Percentiles rank a stretch among this genome's conserved stretches.
Conservation (phyloP, 257 asterid species). For the Ajuga chamaepitys region DNA sequence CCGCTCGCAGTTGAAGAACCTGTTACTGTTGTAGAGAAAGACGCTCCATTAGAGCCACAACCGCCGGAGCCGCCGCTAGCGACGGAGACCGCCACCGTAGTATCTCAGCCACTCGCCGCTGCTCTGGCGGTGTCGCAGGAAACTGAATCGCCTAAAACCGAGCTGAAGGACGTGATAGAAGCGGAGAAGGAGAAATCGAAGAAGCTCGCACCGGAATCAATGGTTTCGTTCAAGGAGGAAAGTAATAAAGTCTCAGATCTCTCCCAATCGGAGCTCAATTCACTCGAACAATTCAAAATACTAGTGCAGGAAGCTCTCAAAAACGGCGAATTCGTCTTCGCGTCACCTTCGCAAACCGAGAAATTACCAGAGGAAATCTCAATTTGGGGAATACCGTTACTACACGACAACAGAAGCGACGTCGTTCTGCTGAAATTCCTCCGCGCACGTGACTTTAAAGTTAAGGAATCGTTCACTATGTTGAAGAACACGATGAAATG, state of each 20-base stretch:
- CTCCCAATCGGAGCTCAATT: slow-evolving; percentile 39
- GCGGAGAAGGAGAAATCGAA: slow-evolving; percentile 20
- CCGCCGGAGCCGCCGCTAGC: slow-evolving; percentile 21
- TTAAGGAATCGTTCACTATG: slow-evolving; percentile 61
- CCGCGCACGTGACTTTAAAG: slow-evolving; percentile 86
- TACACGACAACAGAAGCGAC: slow-evolving; percentile 65
- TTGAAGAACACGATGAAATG: slow-evolving; percentile 56
- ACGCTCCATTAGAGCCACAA: slow-evolving; percentile 34
- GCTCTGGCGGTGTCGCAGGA: slow-evolving; percentile 28
- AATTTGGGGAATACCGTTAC: slow-evolving; percentile 75
- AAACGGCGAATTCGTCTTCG: slow-evolving; percentile 15
- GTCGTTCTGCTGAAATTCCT: slow-evolving; percentile 72
- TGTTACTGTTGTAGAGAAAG: slow-evolving; percentile 38
- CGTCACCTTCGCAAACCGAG: slow-evolving; percentile 19
- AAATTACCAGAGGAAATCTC: slow-evolving; percentile 36
- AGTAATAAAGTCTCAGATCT: slow-evolving; percentile 73
- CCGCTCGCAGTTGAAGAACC: slow-evolving; percentile 17
- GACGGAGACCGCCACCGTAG: slow-evolving; percentile 33
- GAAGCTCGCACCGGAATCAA: slow-evolving; percentile 38
- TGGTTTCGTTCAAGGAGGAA: slow-evolving; percentile 66
- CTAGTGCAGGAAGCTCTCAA: slow-evolving; percentile 42
- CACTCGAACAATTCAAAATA: slow-evolving; percentile 44
- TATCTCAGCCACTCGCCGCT: slow-evolving; percentile 28
- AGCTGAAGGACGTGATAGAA: slow-evolving; percentile 20
- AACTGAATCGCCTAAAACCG: slow-evolving; percentile 19